phyloP scores from a whole-genome alignment of 2,329 filamentous ascomycete genomes.

The Nothophaeocryptopus gaeumannii region DNA sequence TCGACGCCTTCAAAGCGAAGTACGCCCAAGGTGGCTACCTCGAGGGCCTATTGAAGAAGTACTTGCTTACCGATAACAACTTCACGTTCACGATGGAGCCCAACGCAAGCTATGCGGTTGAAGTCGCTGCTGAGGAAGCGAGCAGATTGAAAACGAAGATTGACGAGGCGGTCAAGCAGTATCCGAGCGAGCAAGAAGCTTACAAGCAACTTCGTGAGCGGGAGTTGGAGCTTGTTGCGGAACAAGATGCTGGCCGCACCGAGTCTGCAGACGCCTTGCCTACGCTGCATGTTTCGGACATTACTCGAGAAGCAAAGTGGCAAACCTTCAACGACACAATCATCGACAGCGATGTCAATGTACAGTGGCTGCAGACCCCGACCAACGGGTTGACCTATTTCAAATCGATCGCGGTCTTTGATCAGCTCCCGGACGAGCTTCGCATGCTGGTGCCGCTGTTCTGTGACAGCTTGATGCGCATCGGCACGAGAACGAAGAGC shows the following conservation, averaged over 20 bases:
- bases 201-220: slow-evolving; percentile 69
- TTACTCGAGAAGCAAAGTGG: slow-evolving; percentile 72
- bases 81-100: slow-evolving; percentile 94
- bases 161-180: slow-evolving; percentile 62
- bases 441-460: slow-evolving; percentile 84
- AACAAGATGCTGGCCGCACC: slow-evolving; percentile 68
- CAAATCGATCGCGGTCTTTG: slow-evolving; percentile 76
- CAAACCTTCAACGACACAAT: slow-evolving; percentile 62
- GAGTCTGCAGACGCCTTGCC: slow-evolving; percentile 86
- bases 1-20: slow-evolving; percentile 74
- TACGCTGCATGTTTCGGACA: slow-evolving; percentile 83
- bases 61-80: slow-evolving; percentile 80
- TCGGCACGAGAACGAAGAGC: slow-evolving; percentile 80
- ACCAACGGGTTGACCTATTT: slow-evolving; percentile 98
- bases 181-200: slow-evolving; percentile 69
- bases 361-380: slow-evolving; percentile 88
- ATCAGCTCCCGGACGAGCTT: slow-evolving; percentile 78
- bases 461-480: slow-evolving; percentile 85
- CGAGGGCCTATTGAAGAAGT: slow-evolving; percentile 82
- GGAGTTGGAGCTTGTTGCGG: slow-evolving; percentile 69
- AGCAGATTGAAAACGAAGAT: slow-evolving; percentile 73
- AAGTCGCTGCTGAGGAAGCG: slow-evolving; percentile 74
- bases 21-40: slow-evolving; percentile 76
- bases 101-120: slow-evolving; percentile 68
- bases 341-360: slow-evolving; percentile 58